Evolutionary conservation across 2,329 filamentous ascomycete genomes (phyloP), one percentile per base, ranked within the genome.

Genomic region (Pyricularia sp.): DNA sequence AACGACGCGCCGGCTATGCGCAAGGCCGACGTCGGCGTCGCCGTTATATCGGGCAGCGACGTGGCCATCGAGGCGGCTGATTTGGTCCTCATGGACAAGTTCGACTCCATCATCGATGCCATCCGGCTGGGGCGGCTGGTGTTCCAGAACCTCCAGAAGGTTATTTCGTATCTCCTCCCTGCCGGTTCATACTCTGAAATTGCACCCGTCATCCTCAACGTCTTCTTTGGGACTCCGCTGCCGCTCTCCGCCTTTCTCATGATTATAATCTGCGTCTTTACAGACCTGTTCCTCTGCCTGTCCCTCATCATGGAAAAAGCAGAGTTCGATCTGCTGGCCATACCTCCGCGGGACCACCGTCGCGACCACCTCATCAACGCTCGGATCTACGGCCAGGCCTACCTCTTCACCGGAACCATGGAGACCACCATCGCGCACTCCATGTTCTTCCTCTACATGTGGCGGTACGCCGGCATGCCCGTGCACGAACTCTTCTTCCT

Each of bases 1-100:
- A 96, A 96, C 70, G 91, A 96, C 71, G 88, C 90, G 0, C 90
- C 91, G 0, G 91, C 91, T 1, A 82, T 96, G 4, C 86, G 88
- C 1, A 86, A 87, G 0, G 90, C 91, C n/a, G 91, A 96, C 69
- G 85, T 96, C 1, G 90, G 90, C 65, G 93, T 96, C 66, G 89
- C 90, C 1, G 86, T 96, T 69, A 89, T 88, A 1, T 88, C 86
- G 0, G 91, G 91, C 5, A 91, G 88, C 0, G 91, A 96, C 72
- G 88, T 96, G 49, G 91, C 91, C 4, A 86, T 94, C 68, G 89
- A 88, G 64, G 89, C 89, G 0, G 89, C 91, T 0, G 88, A 89
- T 65, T 94, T 96, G 79, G 88, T 96, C 30, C 81, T 96, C 1
- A 81, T 96, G 6, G 89, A 91, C 64, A 86, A 84, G 0, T 92